Evolutionary conservation across 768 basidiomycete species (phyloP), one percentile per base, ranked within the genome.

Genomic region (Nidula microcarpa): DNA sequence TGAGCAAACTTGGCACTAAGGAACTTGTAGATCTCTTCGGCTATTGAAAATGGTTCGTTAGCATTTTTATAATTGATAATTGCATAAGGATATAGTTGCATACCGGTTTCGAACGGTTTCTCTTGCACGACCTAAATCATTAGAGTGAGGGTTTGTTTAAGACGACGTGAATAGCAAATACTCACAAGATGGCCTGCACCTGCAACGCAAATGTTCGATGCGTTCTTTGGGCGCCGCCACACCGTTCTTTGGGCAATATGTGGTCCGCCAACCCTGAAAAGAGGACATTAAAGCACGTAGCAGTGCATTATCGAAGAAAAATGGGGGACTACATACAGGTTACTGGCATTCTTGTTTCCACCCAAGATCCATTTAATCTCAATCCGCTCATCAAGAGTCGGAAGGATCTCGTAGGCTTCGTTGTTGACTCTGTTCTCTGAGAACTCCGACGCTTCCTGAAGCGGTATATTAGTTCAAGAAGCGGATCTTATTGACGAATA

Each of bases 351-450:
- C n/a, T 63, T 60, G 6, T 50, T 54, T 1, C 60, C 64, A 2
- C 65, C 65, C 58, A 67, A 61, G 10, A 65, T 61, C 65, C 65
- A 67, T 23, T 61, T 55, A 36, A 67, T 36, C 51, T 58, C 58
- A 1, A 67, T 51, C 4, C 52, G 43, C 35, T 63, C 60, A 23
- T 65, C 64, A 2, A 67, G 55, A 5, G 58, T 65, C 8, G 64
- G 65, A 18, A 67, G 53, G 2, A 62, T 50, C 53, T 67, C 62
- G 57, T 59, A 67, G 2, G 51, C 62, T 41, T 67, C 65, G n/a
- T 60, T 60, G 62, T 63, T 64, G 10, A 59, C 57, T 10, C 60
- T 57, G 14, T 47, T 50, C 33, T 62, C 60, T 9, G 57, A 55
- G 43, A 57, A 65, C 39, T 67, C 62, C 44, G 57, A 55, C 1